Evolutionary conservation across 805 yeast species (phyloP).

Genomic region (Wickerhamomyces chambardii): DNA sequence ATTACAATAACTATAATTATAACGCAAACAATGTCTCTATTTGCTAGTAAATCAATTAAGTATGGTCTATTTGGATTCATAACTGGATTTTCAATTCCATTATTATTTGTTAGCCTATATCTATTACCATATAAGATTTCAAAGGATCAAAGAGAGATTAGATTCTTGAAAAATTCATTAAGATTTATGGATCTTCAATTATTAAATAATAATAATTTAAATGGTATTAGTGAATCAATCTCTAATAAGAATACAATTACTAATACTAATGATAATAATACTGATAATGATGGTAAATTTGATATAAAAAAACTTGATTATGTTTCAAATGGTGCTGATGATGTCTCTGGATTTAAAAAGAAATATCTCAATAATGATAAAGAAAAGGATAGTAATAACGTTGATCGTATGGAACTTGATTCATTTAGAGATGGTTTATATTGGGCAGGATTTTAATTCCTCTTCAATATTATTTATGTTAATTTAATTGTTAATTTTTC

Average conservation of each 20-base stretch:
- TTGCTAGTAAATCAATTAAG: slow-evolving; percentile 7
- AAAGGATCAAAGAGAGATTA: slow-evolving; percentile 11
- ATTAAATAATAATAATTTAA: slow-evolving; percentile 5
- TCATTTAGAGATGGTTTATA: slow-evolving; percentile 15
- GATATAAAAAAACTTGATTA: too few relatives aligned
- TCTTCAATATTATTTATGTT: too few relatives aligned
- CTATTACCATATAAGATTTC: slow-evolving; percentile 10
- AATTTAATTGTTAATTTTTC: too few relatives aligned
- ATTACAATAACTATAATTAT: too few relatives aligned
- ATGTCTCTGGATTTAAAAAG: too few relatives aligned
- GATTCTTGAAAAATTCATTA: slow-evolving; percentile 12
- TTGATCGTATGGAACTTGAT: neutral
- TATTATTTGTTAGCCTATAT: slow-evolving; percentile 12
- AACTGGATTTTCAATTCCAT: slow-evolving; percentile 14
- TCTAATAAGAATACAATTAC: too few relatives aligned
- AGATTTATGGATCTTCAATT: slow-evolving; percentile 13
- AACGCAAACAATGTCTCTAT: slow-evolving; percentile 1
- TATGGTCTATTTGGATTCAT: slow-evolving; percentile 16
- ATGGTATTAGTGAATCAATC: neutral
- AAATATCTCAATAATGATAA: too few relatives aligned
- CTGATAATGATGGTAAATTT: too few relatives aligned
- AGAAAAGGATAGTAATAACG: too few relatives aligned
- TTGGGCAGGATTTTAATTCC: slow-evolving; percentile 22
- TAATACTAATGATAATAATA: too few relatives aligned
- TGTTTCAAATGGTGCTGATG: too few relatives aligned